These are phyloP conservation scores for Stagonosporopsis tanaceti DNA, from an alignment of 2,329 filamentous ascomycete species.

Conservation along the genomic window DNA sequence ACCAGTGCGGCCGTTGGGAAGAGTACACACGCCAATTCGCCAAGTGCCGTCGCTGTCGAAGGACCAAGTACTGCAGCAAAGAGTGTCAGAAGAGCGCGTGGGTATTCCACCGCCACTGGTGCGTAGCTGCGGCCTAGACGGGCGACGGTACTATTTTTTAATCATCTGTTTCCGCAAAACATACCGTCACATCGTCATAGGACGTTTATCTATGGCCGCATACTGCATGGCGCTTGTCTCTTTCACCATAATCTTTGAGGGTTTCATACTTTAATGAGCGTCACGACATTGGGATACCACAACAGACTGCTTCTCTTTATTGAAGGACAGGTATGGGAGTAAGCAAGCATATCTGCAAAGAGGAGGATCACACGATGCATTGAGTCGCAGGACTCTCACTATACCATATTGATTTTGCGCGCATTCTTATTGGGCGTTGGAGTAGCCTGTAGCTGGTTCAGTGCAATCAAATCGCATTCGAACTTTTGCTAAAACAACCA, in stretches of 20 bases:
- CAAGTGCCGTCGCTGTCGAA: constrained; percentile 93
- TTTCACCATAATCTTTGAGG: constrained; percentile 39
- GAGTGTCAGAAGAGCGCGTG: constrained; percentile 99
- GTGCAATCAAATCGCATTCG: constrained; percentile 32
- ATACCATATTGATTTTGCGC: constrained; percentile 43
- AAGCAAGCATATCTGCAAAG: constrained; percentile 27
- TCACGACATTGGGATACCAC: constrained; percentile 50
- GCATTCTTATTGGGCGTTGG: constrained; percentile 30
- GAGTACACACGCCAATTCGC: constrained; percentile 96
- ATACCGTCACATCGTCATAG: constrained; percentile 38
- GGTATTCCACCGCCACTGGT: constrained; percentile 99
- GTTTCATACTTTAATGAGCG: constrained; percentile 50
- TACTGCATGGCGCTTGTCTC: constrained; percentile 52
- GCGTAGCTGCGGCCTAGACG: constrained; percentile 71
- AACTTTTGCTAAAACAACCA: constrained; percentile 7
- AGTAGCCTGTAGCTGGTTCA: constrained; percentile 22
- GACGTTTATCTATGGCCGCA: constrained; percentile 48
- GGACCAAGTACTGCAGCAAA: constrained; percentile 99
- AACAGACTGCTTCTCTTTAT: constrained; percentile 45
- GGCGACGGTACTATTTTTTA: constrained; percentile 27
- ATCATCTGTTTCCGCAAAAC: constrained; percentile 34
- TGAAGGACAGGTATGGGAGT: constrained; percentile 39
- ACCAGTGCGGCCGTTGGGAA: constrained; percentile 98
- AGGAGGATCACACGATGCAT: constrained; percentile 23
- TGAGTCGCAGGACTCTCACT: constrained; percentile 24